Conservation (phyloP, 345 rosid species). For the Populus ilicifolia region DNA sequence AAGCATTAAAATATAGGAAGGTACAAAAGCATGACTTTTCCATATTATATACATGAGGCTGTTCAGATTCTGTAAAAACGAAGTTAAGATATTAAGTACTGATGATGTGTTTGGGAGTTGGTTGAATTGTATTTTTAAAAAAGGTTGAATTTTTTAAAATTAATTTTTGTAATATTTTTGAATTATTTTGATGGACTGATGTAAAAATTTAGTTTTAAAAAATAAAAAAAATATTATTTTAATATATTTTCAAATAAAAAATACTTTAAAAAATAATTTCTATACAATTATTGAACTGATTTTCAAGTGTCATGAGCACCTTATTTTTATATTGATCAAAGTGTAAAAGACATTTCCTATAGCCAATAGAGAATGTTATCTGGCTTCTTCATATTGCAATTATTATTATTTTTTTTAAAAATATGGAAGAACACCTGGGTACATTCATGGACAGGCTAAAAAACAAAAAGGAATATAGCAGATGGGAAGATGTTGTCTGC, state of each 20-base stretch:
- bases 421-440: background rate
- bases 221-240: no score
- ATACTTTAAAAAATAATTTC: fast-evolving
- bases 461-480: background rate
- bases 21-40: background rate
- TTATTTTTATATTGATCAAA: no score
- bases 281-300: fast-evolving
- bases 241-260: fast-evolving
- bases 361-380: no score
- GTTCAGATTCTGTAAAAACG: conserved; percentile 15
- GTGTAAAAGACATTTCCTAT: no score
- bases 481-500: background rate
- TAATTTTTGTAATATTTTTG: no score
- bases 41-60: background rate
- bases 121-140: no score
- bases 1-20: background rate
- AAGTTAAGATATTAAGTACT: conserved; percentile 14
- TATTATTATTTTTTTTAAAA: no score
- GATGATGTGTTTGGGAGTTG: no score
- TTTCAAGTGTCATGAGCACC: no score
- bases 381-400: no score
- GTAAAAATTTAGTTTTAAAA: no score
- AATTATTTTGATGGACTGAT: fast-evolving
- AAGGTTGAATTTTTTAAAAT: no score
- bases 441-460: background rate